Conservation (phyloP, 1,284 basidiomycete species). For the Ustilago nuda region DNA sequence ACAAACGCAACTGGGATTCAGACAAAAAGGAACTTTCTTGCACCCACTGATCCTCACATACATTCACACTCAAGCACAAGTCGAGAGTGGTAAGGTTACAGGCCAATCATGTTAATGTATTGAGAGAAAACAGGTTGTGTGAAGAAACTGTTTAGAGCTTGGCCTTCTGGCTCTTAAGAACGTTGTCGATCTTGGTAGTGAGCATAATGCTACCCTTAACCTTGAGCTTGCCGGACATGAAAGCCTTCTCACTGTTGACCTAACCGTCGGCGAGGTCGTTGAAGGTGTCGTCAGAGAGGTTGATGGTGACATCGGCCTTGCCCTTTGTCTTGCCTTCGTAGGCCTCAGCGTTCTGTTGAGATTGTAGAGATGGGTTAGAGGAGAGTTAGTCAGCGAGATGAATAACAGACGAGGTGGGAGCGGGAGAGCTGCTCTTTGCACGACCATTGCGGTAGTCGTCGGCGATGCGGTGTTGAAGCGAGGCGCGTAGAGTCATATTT, state of each 20-base stretch:
- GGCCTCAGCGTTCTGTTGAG: conserved; percentile 57
- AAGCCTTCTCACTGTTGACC: conserved; percentile 69
- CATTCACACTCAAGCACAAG: not conserved
- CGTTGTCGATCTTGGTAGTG: conserved; percentile 64
- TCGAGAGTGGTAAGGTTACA: not conserved
- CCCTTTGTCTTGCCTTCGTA: conserved; percentile 69
- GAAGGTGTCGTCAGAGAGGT: conserved; percentile 67
- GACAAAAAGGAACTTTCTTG: not conserved
- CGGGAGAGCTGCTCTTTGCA: not conserved
- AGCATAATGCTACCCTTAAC: conserved; percentile 69
- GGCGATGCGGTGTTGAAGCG: not conserved
- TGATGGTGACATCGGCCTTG: conserved; percentile 69
- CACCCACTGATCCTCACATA: not conserved
- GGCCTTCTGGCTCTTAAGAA: conserved; percentile 65
- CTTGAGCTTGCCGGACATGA: conserved; percentile 69
- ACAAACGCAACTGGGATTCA: not conserved
- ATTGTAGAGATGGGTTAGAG: conserved; percentile 8
- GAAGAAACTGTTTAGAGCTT: conserved; percentile 54
- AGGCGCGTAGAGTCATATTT: too few species aligned
- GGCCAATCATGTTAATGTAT: conserved; percentile 1
- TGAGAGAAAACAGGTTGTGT: not conserved
- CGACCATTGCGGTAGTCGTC: not conserved
- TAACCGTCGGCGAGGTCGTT: conserved; percentile 68
- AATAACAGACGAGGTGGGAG: not conserved
- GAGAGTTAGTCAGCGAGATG: conserved; percentile 5